Base-by-base conservation (phyloP, 2,329 filamentous ascomycete species). In the Penicillium janthinellum region DNA sequence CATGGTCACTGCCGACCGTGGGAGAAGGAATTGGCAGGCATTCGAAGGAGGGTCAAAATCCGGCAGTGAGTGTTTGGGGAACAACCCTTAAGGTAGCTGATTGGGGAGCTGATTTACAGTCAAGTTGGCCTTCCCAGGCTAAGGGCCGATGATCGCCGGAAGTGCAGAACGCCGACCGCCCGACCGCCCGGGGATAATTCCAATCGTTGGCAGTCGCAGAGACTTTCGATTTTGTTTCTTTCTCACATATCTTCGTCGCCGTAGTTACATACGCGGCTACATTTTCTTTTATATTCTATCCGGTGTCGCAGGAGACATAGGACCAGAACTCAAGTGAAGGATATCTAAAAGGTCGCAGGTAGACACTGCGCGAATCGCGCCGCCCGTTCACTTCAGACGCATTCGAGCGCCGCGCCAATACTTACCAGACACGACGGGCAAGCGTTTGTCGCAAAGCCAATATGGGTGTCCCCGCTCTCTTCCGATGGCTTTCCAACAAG, bases 391-490 rank as follows among this genome's bases (percentile, higher is more conserved):
- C 34, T 45, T 51, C 20, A 55, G 56, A 60, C 63, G 58, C 64
- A 62, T 62, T 66, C 58, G 45, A 61, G 48, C 58, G 47, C 25
- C 50, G 60, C 62, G 47, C 53, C 25, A 17, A 60, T 2, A 31
- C 22, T 41, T 8, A 54, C 37, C 14, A 58, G 25, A 51, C 48
- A 17, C 61, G n/a, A 55, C 52, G 37, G 54, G 42, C 25, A n/a
- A 49, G 11, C 50, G 42, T 38, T 49, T 58, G 58, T 64, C 60
- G 63, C 64, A 61, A 65, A 59, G 61, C 60, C 66, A 72, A 64
- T 59, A 96, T 96, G 92, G 92, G 92, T 89, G 93, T 96, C 72
- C 92, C 92, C 68, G 92, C 93, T 62, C 90, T 95, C 66, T 98
- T 97, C 78, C 86, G 93, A 85, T 99, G 93, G 92, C 88, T 98